These are phyloP conservation scores for Astragalus glycyphyllos DNA, from an alignment of 306 rosid genomes.

Conservation along the genomic window DNA sequence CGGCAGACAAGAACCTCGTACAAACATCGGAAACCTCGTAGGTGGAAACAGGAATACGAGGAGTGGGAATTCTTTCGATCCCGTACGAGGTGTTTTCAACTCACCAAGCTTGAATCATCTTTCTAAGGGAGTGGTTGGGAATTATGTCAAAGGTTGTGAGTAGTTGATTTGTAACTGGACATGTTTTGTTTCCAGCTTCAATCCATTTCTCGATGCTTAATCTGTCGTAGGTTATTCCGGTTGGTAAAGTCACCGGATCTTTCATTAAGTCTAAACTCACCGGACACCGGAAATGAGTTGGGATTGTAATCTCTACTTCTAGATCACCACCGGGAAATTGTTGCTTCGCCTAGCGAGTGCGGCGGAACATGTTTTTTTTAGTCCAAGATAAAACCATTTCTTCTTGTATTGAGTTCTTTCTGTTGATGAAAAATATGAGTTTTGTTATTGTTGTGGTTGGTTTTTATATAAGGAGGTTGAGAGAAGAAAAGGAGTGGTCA, in stretches of 20 bases:
- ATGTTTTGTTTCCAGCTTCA: conserved; percentile 59
- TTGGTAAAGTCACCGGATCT: conserved; percentile 76
- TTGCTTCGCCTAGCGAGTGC: conserved; percentile 39
- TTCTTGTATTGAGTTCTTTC: not conserved
- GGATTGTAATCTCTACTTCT: conserved; percentile 55
- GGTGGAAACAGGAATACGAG: conserved; percentile 55
- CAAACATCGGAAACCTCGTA: conserved; percentile 53
- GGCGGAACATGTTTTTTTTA: conserved; percentile 51
- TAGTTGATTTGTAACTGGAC: conserved; percentile 74
- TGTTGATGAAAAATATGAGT: too few species aligned
- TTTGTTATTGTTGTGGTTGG: not conserved
- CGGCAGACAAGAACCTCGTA: conserved; percentile 40
- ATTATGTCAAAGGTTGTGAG: conserved; percentile 57
- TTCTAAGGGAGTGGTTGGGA: conserved; percentile 73
- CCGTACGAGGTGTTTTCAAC: conserved; percentile 65
- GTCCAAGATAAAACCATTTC: conserved; percentile 77
- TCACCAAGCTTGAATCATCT: conserved; percentile 91
- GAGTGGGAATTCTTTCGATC: conserved; percentile 78
- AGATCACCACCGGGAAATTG: conserved; percentile 31
- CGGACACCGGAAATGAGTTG: conserved; percentile 72
- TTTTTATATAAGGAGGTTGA: conserved; percentile 30
- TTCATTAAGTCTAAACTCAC: conserved; percentile 79
- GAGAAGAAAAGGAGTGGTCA: not conserved
- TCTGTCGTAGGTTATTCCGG: conserved; percentile 88
- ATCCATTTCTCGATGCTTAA: conserved; percentile 83